Evolutionary conservation across 78 protist species (phyloP).

Genomic region (Mantamonas sphyraenae): DNA sequence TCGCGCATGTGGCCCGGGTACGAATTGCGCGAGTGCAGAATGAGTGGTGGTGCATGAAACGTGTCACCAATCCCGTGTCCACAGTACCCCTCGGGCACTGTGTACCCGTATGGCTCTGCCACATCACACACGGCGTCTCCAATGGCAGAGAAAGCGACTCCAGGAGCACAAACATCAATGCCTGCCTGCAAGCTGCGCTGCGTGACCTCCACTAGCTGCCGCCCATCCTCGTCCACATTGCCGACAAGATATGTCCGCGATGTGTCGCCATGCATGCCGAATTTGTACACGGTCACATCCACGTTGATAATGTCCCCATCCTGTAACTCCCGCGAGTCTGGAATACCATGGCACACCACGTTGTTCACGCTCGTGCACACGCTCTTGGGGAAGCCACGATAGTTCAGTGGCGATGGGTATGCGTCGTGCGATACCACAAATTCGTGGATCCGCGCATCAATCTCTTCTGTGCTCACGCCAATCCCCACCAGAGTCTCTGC

Average conservation of each 20-base stretch:
- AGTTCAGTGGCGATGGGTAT: constrained; percentile 67
- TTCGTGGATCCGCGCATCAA: constrained; percentile 31
- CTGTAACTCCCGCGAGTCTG: constrained; percentile 22
- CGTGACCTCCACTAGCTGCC: constrained; percentile 11
- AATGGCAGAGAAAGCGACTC: too few relatives aligned
- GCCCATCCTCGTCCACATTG: background rate
- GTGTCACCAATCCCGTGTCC: constrained; percentile 62
- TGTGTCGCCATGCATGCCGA: constrained; percentile 61
- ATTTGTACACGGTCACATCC: constrained; percentile 49
- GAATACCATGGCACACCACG: constrained; percentile 71
- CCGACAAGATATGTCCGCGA: constrained; percentile 48
- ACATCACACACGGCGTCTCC: too few relatives aligned
- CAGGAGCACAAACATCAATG: background rate
- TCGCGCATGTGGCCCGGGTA: constrained; percentile 40
- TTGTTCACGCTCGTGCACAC: constrained; percentile 50
- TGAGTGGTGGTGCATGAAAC: constrained; percentile 48
- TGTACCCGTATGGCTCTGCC: background rate
- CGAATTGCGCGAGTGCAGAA: constrained; percentile 41
- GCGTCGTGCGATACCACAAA: constrained; percentile 27
- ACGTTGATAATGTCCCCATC: constrained; percentile 59
- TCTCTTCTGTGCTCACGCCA: constrained; percentile 37
- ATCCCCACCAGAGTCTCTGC: constrained; percentile 29
- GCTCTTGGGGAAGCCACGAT: constrained; percentile 31
- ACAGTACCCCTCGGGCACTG: constrained; percentile 11
- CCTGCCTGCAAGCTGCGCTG: constrained; percentile 21